Evolutionary conservation across 2,329 filamentous ascomycete species (phyloP), one percentile per base, ranked within the genome.

Genomic region (Davidsoniella australis): DNA sequence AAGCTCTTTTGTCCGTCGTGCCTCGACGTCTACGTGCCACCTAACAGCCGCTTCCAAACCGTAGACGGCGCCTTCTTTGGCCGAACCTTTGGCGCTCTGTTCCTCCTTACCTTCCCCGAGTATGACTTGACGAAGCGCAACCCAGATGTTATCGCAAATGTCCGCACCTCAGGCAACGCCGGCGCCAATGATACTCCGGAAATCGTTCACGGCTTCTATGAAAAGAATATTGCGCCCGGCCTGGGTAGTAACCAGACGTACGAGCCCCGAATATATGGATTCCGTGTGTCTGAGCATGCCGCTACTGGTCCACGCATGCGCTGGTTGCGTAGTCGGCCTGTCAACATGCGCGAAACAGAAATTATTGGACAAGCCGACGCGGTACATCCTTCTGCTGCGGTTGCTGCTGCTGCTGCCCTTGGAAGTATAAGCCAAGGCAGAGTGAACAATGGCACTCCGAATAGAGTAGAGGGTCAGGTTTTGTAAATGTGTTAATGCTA

Each of bases 21-120:
- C 65, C 76, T 95, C 56, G 91, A 98, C 62, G 85, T 96, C 59
- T 98, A 96, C 65, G 91, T 91, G 0, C 91, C 91, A 3, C 91
- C 91, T 39, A 98, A 96, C 69, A 94, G 86, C 60, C 79, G 91
- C 17, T 98, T 96, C 63, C 91, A 96, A 65, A 89, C 86, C 2
- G 91, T 98, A 33, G 91, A 98, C 58, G 91, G 91, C 48, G 91
- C 91, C 43, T 98, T 96, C 69, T 98, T 98, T 61, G 91, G 91
- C 44, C 89, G 91, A 48, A 98, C 91, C 0, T 98, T 98, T 63
- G 88, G 88, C 54, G 87, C 87, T 42, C 78, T 98, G 53, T 98
- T 98, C 69, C 86, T 98, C 63, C 89, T 98, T 71, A 98, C 89
- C 38, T 98, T 96, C 64, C 89, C 91, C 36, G 91, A 98, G 61